Percentiles rank a stretch among this genome's conserved stretches.
Conservation (phyloP, 768 basidiomycete genomes). For the Kwoniella dejecticola region DNA sequence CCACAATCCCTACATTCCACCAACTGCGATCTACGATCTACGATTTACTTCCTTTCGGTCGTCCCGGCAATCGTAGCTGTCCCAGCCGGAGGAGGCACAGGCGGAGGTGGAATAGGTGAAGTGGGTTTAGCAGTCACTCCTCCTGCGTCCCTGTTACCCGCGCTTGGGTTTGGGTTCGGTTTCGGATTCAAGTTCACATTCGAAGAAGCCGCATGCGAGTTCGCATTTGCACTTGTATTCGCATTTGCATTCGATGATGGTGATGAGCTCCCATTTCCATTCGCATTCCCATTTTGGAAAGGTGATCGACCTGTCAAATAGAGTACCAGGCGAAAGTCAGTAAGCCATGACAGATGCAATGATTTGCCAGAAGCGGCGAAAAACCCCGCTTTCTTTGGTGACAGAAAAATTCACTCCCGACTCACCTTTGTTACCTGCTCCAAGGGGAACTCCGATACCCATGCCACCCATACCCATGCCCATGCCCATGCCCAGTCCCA, state of each 20-base stretch:
- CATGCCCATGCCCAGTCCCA: slow-evolving; percentile 20
- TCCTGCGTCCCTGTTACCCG: background rate
- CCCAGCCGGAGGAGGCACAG: background rate
- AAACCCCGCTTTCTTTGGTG: background rate
- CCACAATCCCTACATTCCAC: too few species aligned
- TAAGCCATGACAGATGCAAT: background rate
- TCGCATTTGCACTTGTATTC: background rate
- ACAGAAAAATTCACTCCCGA: background rate
- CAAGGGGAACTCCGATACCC: slow-evolving; percentile 11
- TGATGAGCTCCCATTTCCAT: slow-evolving; percentile 2
- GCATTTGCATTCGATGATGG: background rate
- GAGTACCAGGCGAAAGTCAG: too few species aligned
- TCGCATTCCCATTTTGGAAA: slow-evolving; percentile 4
- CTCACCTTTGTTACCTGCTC: slow-evolving; percentile 6
- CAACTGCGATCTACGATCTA: too few species aligned
- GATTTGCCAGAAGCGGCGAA: too few species aligned
- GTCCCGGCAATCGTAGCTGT: slow-evolving; percentile 13
- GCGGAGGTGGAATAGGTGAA: slow-evolving; percentile 1
- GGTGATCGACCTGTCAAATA: slow-evolving; percentile 13
- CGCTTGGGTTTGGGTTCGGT: background rate
- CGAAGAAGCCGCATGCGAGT: background rate
- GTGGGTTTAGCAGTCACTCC: background rate
- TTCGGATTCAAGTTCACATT: background rate
- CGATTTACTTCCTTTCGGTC: slow-evolving; percentile 2
- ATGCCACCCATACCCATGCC: slow-evolving; percentile 19